Evolutionary conservation across 495 filamentous ascomycete genomes (phyloP).

Genomic region (Aspergillus sclerotiicarbonarius): DNA sequence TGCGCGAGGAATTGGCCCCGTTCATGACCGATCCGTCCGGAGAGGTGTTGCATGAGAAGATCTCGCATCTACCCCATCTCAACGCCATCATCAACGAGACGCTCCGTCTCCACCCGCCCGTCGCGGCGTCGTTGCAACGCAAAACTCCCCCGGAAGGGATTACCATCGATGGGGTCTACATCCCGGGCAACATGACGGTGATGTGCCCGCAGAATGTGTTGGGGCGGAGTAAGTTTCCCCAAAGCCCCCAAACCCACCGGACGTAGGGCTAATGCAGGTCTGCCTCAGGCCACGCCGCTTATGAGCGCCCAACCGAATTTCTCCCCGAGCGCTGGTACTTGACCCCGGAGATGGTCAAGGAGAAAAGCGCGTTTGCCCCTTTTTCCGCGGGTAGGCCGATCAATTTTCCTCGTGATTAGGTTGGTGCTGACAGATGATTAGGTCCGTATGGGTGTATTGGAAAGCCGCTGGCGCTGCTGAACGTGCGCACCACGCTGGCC

Average conservation of each 20-base stretch:
- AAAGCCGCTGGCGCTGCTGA: conserved; percentile 26
- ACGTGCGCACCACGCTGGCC: conserved; percentile 23
- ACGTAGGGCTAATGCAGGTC: too few species aligned
- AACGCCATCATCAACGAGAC: background rate
- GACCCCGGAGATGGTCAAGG: conserved; percentile 22
- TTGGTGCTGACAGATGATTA: background rate
- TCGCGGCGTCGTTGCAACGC: background rate
- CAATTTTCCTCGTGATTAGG: background rate
- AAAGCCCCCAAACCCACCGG: too few species aligned
- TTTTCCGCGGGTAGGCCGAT: background rate
- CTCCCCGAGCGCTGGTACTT: conserved; percentile 55
- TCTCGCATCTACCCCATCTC: background rate
- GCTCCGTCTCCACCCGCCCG: background rate
- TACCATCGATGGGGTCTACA: background rate
- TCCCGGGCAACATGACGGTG: background rate
- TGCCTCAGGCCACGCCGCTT: background rate
- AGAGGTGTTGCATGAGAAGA: background rate
- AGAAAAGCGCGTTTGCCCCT: conserved; percentile 12
- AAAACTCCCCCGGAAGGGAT: background rate
- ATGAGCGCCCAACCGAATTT: conserved; percentile 32
- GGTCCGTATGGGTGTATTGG: conserved; percentile 32
- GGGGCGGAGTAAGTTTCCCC: background rate
- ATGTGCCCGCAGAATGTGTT: background rate
- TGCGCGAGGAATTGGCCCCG: background rate
- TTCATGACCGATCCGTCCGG: background rate